Conservation (phyloP, 805 yeast genomes). For the Ogataea neopini region DNA sequence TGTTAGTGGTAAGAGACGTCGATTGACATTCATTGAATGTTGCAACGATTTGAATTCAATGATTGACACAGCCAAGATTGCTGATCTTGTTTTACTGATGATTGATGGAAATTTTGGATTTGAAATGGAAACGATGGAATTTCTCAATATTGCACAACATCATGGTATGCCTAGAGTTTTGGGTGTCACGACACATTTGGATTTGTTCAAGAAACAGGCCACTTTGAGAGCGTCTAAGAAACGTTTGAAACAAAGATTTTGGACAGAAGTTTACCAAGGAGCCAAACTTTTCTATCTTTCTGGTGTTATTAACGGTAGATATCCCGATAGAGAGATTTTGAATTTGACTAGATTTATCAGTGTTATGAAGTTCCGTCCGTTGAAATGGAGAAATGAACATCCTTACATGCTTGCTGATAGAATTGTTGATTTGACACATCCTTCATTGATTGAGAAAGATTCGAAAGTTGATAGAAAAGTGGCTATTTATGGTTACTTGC, state of each 20-base stretch:
- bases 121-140: conserved; percentile 99
- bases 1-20: conserved; percentile 90
- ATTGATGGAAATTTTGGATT: conserved; percentile 97
- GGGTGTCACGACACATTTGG: conserved; percentile 95
- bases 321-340: conserved; percentile 94
- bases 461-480: conserved; percentile 85
- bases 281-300: conserved; percentile 93
- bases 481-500: conserved; percentile 91
- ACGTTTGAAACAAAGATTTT: conserved; percentile 86
- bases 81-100: conserved; percentile 85
- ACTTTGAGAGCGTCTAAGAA: conserved; percentile 91
- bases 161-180: conserved; percentile 98
- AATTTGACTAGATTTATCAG: conserved; percentile 90
- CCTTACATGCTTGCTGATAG: conserved; percentile 92
- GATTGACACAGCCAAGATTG: conserved; percentile 94
- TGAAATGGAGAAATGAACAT: conserved; percentile 99
- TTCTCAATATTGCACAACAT: conserved; percentile 91
- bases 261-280: conserved; percentile 99
- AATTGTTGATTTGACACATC: conserved; percentile 89
- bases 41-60: conserved; percentile 90
- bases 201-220: conserved; percentile 84
- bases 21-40: conserved; percentile 91
- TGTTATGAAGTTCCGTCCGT: conserved; percentile 98
- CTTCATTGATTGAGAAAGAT: conserved; percentile 72
- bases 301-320: conserved; percentile 95